These are phyloP conservation scores for Candida piceae DNA, from an alignment of 805 yeast genomes.

Conservation along the genomic window DNA sequence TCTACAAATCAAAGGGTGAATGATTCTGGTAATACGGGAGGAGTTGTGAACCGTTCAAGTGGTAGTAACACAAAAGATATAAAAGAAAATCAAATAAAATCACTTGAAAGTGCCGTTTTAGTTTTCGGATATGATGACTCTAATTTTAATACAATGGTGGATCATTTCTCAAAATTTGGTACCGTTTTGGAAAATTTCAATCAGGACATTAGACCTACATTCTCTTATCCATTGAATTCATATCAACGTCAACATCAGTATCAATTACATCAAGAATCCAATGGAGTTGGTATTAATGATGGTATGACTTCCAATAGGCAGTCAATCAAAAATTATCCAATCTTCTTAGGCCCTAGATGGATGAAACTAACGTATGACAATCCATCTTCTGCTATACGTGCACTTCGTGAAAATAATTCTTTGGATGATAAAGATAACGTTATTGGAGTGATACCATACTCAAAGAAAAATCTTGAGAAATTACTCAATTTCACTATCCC, in stretches of 20 bases:
- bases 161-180: conserved; percentile 77
- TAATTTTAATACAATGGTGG: conserved; percentile 59
- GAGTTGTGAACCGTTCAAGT: background rate
- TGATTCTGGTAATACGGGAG: background rate
- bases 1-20: conserved; percentile 1
- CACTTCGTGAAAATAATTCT: conserved; percentile 77
- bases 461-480: conserved; percentile 55
- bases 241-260: conserved; percentile 3
- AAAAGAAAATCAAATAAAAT: conserved; percentile 21
- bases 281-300: background rate
- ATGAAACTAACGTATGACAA: conserved; percentile 81
- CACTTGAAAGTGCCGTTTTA: conserved; percentile 59
- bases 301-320: background rate
- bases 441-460: conserved; percentile 67
- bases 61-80: conserved; percentile 9
- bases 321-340: conserved; percentile 42
- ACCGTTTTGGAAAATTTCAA: conserved; percentile 71
- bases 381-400: conserved; percentile 71
- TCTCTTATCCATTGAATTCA: conserved; percentile 5
- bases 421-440: conserved; percentile 53
- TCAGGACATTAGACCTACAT: conserved; percentile 5
- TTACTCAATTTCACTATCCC: conserved; percentile 41
- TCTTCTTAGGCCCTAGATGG: conserved; percentile 86
- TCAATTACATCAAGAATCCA: background rate
- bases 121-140: conserved; percentile 88